Evolutionary conservation across 495 filamentous ascomycete genomes (phyloP), one percentile per base, ranked within the genome.

Genomic region (Cryomyces minteri): DNA sequence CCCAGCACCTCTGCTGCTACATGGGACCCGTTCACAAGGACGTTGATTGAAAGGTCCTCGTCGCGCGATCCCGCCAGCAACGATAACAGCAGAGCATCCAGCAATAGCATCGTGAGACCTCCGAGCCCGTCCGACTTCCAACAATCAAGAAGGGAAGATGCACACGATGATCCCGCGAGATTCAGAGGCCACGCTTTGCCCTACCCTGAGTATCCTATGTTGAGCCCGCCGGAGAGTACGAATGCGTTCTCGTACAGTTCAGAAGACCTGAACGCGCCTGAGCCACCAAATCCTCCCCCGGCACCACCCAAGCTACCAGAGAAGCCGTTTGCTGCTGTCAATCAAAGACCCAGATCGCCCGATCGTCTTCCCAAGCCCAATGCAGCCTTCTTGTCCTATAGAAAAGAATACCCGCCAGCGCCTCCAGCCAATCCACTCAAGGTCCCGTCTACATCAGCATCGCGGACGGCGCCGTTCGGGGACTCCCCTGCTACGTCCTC

Each of bases 341-440:
- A 25, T 25, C 18, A 25, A 25, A 25, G 12, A 36, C 12, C 32
- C 12, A 39, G 44, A 25, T 28, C 39, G 25, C 31, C 41, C 11
- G 42, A 31, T 25, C 39, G 40, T 18, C 33, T 33, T 10, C 43
- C 40, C n/a, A 37, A 28, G 30, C 18, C 18, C n/a, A 40, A 40
- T 45, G 5, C 51, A 4, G 41, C 33, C 9, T 25, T 52, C 4
- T 42, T 57, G 11, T 40, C 55, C 0, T 63, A 62, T 46, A 52
- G 60, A 46, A 62, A 60, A 38, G 61, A 62, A 44, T 63, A 58
- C 37, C 56, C 60, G 6, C 49, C 48, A 8, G 40, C 52, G 18
- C 44, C 50, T 8, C 48, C 54, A 12, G 40, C 33, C 10, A 49
- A 52, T 45, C 52, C 54, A 1, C 40, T 32, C 18, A 46, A 45